A percentile compares a stretch with the other conserved stretches of the same genome.
These are phyloP conservation scores for Aeschynomene evenia DNA, from an alignment of 306 rosid genomes.

Conservation along the genomic window DNA sequence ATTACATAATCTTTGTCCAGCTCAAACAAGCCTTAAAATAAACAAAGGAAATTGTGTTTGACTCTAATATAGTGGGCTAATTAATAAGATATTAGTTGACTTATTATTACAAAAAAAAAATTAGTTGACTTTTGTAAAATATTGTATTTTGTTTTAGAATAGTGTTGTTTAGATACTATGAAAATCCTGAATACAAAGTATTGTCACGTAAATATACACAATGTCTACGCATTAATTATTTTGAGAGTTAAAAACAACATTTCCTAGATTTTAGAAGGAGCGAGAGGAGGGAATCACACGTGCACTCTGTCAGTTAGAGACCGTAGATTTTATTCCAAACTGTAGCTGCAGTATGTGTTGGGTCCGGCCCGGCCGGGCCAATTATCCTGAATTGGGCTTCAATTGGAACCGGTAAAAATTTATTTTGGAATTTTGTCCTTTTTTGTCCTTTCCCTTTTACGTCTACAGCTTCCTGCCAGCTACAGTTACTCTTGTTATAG, in stretches of 20 bases:
- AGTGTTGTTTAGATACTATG: too few species aligned
- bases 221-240: too few species aligned
- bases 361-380: not conserved
- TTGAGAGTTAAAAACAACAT: too few species aligned
- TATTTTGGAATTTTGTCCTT: too few species aligned
- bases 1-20: not conserved
- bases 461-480: too few species aligned
- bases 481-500: too few species aligned
- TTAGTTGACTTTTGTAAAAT: not conserved
- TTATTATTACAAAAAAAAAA: too few species aligned
- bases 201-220: too few species aligned
- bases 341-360: not conserved
- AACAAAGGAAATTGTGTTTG: not conserved
- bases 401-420: not conserved
- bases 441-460: too few species aligned
- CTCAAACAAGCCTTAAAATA: not conserved
- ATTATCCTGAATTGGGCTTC: not conserved
- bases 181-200: too few species aligned
- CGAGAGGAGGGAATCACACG: conserved; percentile 17
- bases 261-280: too few species aligned
- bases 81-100: conserved; percentile 33
- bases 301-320: not conserved
- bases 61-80: not conserved
- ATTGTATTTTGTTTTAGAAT: not conserved
- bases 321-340: not conserved